Evolutionary conservation across 2,329 filamentous ascomycete genomes (phyloP).

Genomic region (Aureobasidium mangrovei): DNA sequence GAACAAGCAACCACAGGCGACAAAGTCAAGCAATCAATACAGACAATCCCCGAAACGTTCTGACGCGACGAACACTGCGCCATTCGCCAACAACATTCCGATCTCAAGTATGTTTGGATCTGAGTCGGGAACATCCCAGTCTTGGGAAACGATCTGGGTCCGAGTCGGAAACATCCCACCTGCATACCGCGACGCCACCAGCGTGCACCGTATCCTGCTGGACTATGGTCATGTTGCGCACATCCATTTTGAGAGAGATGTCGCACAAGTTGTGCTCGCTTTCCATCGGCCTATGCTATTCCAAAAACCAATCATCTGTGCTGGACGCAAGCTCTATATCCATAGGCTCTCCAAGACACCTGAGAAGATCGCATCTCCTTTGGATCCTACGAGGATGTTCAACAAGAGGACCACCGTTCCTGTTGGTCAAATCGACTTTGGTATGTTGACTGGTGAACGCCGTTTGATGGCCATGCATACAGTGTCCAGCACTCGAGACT

Average conservation of each 20-base stretch:
- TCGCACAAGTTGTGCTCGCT: background rate
- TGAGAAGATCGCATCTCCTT: background rate
- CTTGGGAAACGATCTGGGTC: background rate
- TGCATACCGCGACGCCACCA: background rate
- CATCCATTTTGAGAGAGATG: background rate
- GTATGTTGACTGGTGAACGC: slow-evolving; percentile 45
- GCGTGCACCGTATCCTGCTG: background rate
- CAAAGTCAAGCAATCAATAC: too few relatives aligned
- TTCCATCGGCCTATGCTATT: background rate
- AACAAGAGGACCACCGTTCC: slow-evolving; percentile 18
- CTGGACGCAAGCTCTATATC: too few relatives aligned
- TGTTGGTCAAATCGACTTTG: slow-evolving; percentile 47
- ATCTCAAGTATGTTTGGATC: too few relatives aligned
- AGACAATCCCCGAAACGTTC: too few relatives aligned
- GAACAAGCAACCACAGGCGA: too few relatives aligned
- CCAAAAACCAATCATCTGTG: background rate
- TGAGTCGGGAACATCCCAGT: background rate
- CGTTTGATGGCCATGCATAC: slow-evolving; percentile 54
- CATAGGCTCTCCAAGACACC: too few relatives aligned
- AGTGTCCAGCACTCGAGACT: slow-evolving; percentile 17
- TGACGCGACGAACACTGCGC: too few relatives aligned
- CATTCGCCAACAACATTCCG: too few relatives aligned
- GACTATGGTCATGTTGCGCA: background rate
- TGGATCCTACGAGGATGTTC: slow-evolving; percentile 4
- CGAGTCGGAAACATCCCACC: background rate